A percentile compares a stretch with the other conserved stretches of the same genome.
These are phyloP conservation scores for Carallia pectinifolia DNA, from an alignment of 345 rosid species.

Conservation along the genomic window DNA sequence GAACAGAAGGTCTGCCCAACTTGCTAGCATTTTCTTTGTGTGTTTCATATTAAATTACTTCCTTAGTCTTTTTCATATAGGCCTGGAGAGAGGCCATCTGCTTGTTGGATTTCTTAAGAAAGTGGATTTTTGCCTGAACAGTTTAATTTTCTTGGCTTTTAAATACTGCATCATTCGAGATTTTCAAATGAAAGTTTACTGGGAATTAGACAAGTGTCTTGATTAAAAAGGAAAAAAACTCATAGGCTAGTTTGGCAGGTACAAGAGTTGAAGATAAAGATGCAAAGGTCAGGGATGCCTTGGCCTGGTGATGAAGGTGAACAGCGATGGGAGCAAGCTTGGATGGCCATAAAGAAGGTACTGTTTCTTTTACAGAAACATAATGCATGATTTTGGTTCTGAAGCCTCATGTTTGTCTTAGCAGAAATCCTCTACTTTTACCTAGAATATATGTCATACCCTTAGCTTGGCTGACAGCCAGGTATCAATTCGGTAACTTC, in stretches of 20 bases:
- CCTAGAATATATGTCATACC: background rate
- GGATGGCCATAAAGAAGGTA: conserved; percentile 97
- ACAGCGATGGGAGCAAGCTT: conserved; percentile 90
- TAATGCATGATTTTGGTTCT: background rate
- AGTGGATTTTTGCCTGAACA: background rate
- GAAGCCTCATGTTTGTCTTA: background rate
- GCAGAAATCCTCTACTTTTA: background rate
- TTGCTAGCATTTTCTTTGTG: background rate
- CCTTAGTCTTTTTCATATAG: conserved; percentile 4
- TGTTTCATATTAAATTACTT: background rate
- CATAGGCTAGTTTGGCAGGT: conserved; percentile 43
- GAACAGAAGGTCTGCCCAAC: background rate
- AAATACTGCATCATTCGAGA: background rate
- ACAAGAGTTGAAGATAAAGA: conserved; percentile 74
- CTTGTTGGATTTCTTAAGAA: background rate
- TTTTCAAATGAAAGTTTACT: background rate
- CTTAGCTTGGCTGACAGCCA: background rate
- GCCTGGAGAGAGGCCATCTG: background rate
- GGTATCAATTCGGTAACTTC: too few species aligned
- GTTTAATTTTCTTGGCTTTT: conserved; percentile 1
- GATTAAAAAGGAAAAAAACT: background rate
- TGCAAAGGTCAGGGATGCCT: conserved; percentile 88
- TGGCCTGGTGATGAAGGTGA: conserved; percentile 99
- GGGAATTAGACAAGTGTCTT: background rate
- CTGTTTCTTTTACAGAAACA: background rate